Base-by-base conservation (phyloP, 2,329 filamentous ascomycete species). In the Zelopaecilomyces penicillatus region DNA sequence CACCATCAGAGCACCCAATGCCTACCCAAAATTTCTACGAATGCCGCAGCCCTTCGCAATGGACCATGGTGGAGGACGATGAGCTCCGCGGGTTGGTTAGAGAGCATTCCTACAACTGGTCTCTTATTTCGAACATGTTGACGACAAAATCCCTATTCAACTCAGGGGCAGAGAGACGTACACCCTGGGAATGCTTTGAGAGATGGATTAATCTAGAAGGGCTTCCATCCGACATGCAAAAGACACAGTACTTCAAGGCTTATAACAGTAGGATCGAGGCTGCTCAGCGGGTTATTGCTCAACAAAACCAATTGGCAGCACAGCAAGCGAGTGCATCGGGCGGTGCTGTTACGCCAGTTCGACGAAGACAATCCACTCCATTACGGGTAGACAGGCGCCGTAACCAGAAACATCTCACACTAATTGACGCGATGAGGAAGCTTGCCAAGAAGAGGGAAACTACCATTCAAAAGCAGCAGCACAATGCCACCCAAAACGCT, bases 131-230 rank as follows among this genome's bases (percentile, higher is more conserved):
- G 1, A 86, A 80, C 54, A 83, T 91, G 48, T 70, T 97, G 43
- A 76, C 80, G 2, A 76, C 84, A 11, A 80, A 80, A 42, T 94
- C 88, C 0, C 62, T 82, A 10, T 94, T 88, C 58, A 76, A 81
- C n/a, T 91, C 90, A 19, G 88, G 87, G 2, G 82, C 88, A 8
- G 91, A 97, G 61, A 78, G 93, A 50, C 80, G 93, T 39, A 97
- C 91, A 3, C 89, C 91, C 0, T 98, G 93, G 93, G 93, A 98
- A 67, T 98, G 93, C 61, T 98, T 98, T 56, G 93, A 98, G 65
- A 80, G 93, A 37, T 98, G 91, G 91, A 85, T 96, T 44, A 83
- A 86, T 54, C 70, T 97, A 9, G 93, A 97, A 66, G 89, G 90
- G 1, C 71, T 96, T 33, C 91, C 93, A 4, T 80, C 84, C 8